A percentile compares a stretch with the other conserved stretches of the same genome.
Conservation (phyloP, 192 early-diverging fungal species). For the Helicostylum pulchrum region DNA sequence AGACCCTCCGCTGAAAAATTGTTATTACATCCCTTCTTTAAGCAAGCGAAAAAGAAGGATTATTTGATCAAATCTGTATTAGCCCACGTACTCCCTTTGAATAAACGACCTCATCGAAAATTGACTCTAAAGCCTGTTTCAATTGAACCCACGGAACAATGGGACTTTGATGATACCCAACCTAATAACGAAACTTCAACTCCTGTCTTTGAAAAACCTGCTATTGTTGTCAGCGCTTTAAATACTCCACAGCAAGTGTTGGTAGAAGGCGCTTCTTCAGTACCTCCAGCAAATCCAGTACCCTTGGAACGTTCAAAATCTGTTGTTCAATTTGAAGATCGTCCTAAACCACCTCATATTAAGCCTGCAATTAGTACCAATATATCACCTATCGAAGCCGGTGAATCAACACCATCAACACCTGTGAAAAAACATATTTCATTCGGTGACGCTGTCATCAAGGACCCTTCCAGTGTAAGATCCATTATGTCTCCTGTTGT, state of each 20-base stretch:
- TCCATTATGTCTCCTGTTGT: neutral
- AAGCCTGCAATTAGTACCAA: neutral
- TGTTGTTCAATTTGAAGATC: constrained; percentile 6
- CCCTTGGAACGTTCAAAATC: neutral
- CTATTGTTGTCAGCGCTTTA: no score
- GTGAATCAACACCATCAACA: constrained; percentile 1
- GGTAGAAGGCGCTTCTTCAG: no score
- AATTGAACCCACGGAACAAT: constrained; percentile 52
- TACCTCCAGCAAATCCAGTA: neutral
- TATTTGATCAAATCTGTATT: constrained; percentile 62
- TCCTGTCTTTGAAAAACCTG: no score
- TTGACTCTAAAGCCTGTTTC: constrained; percentile 39
- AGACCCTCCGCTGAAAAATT: constrained; percentile 76
- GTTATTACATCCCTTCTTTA: constrained; percentile 73
- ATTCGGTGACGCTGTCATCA: constrained; percentile 13
- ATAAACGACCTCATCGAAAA: constrained; percentile 62
- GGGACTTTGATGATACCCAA: constrained; percentile 64
- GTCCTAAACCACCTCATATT: neutral
- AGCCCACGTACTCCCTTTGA: constrained; percentile 61
- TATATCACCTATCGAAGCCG: neutral
- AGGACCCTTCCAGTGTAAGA: neutral
- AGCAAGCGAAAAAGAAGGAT: constrained; percentile 63
- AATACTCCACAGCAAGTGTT: no score
- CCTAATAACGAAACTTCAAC: neutral
- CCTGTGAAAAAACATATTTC: constrained; percentile 11